Conservation (phyloP, 768 basidiomycete species). For the Boletus pseudo-olivaceus region DNA sequence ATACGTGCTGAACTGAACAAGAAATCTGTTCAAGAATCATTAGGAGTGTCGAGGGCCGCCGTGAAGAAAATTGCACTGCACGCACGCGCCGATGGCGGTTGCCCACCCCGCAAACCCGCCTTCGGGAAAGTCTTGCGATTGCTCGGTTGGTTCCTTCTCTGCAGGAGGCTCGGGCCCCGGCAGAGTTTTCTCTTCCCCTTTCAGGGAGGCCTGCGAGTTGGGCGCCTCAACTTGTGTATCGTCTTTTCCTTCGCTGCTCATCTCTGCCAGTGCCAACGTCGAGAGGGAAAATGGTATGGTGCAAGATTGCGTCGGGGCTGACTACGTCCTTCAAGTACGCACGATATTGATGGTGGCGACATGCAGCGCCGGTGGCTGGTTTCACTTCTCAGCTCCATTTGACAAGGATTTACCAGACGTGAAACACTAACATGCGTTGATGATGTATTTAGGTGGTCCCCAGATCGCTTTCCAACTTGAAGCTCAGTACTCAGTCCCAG, state of each 20-base stretch:
- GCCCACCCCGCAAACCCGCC: slow-evolving; percentile 31
- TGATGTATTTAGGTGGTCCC: too few relatives aligned
- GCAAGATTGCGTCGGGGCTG: too few relatives aligned
- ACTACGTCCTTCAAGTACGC: too few relatives aligned
- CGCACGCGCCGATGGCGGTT: slow-evolving; percentile 31
- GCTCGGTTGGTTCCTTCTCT: not conserved
- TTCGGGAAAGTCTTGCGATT: slow-evolving; percentile 19
- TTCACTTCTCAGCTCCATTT: too few relatives aligned
- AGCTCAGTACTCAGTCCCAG: too few relatives aligned
- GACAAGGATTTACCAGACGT: too few relatives aligned
- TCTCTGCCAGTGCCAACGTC: not conserved
- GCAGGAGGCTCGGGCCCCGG: not conserved
- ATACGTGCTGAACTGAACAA: slow-evolving; percentile 38
- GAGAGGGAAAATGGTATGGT: not conserved
- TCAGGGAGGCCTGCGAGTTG: not conserved
- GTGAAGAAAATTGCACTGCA: not conserved
- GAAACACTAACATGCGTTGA: too few relatives aligned
- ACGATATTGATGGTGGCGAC: too few relatives aligned
- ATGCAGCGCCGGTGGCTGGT: too few relatives aligned
- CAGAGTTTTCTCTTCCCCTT: not conserved
- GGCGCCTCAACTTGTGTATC: not conserved
- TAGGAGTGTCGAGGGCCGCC: not conserved
- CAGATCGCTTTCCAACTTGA: too few relatives aligned
- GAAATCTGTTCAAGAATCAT: slow-evolving; percentile 25
- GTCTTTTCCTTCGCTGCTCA: not conserved